Percentiles rank a stretch among this genome's conserved stretches.
These are phyloP conservation scores for Penicillium chermesinum DNA, from an alignment of 495 filamentous ascomycete species.

Conservation along the genomic window DNA sequence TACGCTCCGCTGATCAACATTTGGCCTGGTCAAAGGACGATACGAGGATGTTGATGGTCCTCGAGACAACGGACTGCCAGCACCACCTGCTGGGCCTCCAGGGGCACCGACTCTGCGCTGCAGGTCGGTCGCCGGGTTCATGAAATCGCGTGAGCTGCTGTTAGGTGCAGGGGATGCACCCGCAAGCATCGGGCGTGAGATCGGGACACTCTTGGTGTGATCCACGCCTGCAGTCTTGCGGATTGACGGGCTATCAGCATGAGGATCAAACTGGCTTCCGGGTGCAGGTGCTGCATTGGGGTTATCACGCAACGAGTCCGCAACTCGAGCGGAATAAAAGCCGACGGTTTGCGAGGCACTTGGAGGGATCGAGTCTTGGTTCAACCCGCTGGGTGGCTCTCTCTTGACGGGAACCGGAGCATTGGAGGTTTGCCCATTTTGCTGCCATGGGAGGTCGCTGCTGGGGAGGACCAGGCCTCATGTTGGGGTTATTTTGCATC, in stretches of 20 bases:
- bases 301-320: slow-evolving; percentile 45
- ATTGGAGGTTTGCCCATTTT: too few species aligned
- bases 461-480: slow-evolving; percentile 18
- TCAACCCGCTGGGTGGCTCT: slow-evolving; percentile 19
- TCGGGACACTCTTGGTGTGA: slow-evolving; percentile 64
- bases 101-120: slow-evolving; percentile 72
- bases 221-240: slow-evolving; percentile 87
- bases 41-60: slow-evolving; percentile 39
- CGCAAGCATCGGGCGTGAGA: slow-evolving; percentile 44
- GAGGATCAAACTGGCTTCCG: slow-evolving; percentile 69
- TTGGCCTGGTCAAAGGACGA: slow-evolving; percentile 41
- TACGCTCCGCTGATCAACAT: slow-evolving; percentile 24
- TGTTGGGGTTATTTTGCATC: slow-evolving; percentile 20
- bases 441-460: slow-evolving; percentile 9
- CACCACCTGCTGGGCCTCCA: slow-evolving; percentile 23
- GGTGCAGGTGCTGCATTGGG: slow-evolving; percentile 40
- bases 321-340: slow-evolving; percentile 76
- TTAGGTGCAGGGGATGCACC: slow-evolving; percentile 20
- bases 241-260: slow-evolving; percentile 78
- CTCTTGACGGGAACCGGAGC: slow-evolving; percentile 20
- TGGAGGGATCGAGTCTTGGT: slow-evolving; percentile 28
- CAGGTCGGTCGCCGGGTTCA: slow-evolving; percentile 67
- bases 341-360: slow-evolving; percentile 43
- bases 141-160: slow-evolving; percentile 41
- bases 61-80: slow-evolving; percentile 35